Evolutionary conservation across 2,329 filamentous ascomycete species (phyloP).

Genomic region (Pyricularia pennisetigena): DNA sequence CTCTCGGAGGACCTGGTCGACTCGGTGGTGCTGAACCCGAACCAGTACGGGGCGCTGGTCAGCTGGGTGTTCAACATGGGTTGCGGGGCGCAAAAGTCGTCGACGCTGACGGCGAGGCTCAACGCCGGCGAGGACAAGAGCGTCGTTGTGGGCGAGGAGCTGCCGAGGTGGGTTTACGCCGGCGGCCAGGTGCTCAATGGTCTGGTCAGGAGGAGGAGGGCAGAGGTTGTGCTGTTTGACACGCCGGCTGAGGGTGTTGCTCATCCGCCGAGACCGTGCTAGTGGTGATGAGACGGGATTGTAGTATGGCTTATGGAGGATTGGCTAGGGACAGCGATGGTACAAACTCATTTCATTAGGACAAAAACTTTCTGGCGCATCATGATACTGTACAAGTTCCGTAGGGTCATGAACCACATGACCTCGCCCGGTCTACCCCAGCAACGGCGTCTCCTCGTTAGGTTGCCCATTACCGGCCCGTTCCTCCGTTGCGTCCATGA

Average conservation of each 20-base stretch:
- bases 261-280: neutral
- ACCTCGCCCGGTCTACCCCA: constrained; percentile 9
- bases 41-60: constrained; percentile 42
- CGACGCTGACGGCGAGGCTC: constrained; percentile 29
- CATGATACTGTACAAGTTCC: too few relatives aligned
- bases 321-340: too few relatives aligned
- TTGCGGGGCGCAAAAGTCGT: constrained; percentile 27
- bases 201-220: neutral
- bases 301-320: too few relatives aligned
- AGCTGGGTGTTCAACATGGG: constrained; percentile 42
- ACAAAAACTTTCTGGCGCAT: neutral
- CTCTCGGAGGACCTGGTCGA: constrained; percentile 24
- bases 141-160: constrained; percentile 30
- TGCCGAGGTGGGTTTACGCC: constrained; percentile 30
- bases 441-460: constrained; percentile 18
- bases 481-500: neutral
- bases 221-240: neutral
- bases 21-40: constrained; percentile 31
- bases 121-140: constrained; percentile 31
- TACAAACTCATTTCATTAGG: neutral
- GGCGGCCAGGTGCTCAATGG: neutral
- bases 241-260: neutral
- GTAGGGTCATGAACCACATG: neutral
- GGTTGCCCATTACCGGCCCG: neutral
- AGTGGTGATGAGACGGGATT: neutral